Percentiles rank a stretch among this genome's conserved stretches.
Conservation (phyloP, 1,284 basidiomycete species). For the Ustilago crameri region DNA sequence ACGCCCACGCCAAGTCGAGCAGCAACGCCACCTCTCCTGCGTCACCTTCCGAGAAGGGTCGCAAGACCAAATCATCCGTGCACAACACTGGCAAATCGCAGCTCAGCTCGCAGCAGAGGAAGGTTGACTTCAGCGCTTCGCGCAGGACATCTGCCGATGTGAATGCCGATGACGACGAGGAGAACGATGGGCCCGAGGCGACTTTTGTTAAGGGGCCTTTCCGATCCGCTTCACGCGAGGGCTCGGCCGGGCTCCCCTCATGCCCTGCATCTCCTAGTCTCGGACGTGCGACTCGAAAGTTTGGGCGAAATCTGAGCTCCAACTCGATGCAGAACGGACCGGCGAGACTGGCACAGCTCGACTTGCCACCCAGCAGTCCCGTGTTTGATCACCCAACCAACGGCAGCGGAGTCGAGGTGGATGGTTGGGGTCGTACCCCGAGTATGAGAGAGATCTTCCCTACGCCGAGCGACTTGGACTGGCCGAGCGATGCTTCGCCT, state of each 20-base stretch:
- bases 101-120: slow-evolving; percentile 12
- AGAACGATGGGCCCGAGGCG: slow-evolving; percentile 22
- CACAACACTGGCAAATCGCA: slow-evolving; percentile 18
- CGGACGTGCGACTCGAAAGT: slow-evolving; percentile 27
- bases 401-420: slow-evolving; percentile 31
- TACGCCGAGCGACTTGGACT: slow-evolving; percentile 48
- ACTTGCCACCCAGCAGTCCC: slow-evolving; percentile 42
- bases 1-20: slow-evolving; percentile 29
- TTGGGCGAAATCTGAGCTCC: slow-evolving; percentile 30
- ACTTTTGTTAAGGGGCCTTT: slow-evolving; percentile 42
- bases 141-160: slow-evolving; percentile 9
- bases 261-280: slow-evolving; percentile 38
- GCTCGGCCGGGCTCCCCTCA: slow-evolving; percentile 28
- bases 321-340: slow-evolving; percentile 16
- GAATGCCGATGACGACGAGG: slow-evolving; percentile 9
- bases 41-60: slow-evolving; percentile 33
- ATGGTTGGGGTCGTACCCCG: slow-evolving; percentile 48
- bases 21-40: slow-evolving; percentile 54
- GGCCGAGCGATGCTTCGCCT: slow-evolving; percentile 30
- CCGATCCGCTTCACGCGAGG: slow-evolving; percentile 23
- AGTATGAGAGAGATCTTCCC: slow-evolving; percentile 56
- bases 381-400: slow-evolving; percentile 42
- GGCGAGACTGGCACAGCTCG: slow-evolving; percentile 32
- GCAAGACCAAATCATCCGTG: slow-evolving; percentile 17
- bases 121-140: slow-evolving; percentile 13